Evolutionary conservation across 2,329 filamentous ascomycete genomes (phyloP), one percentile per base, ranked within the genome.

Genomic region (Calonectria ilicicola): DNA sequence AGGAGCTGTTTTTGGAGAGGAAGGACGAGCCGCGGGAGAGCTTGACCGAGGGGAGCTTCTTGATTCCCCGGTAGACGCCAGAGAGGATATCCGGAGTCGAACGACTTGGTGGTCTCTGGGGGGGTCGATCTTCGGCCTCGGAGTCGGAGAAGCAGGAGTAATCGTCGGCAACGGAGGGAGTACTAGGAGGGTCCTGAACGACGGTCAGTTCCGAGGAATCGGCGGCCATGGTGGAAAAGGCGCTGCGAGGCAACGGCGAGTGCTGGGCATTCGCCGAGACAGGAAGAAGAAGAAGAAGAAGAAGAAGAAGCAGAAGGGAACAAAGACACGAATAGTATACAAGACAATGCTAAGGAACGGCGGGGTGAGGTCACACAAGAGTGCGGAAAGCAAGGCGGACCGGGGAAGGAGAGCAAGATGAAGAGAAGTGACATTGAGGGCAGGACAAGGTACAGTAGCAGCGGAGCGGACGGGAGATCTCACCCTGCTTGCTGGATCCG

Each of bases 61-160:
- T 87, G 74, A 89, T 83, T 74, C 87, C 87, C 75, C 88, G 87
- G 78, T 89, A 89, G 75, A 89, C 87, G 76, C 87, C 87, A 56
- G 87, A 86, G 67, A 90, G 78, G 71, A 89, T 81, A 67, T 90
- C 87, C 73, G 87, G 84, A 26, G 86, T 76, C 77, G 79, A 80
- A 63, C 75, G 83, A 71, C 76, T 81, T 74, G 78, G 77, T 76
- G 79, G 73, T 62, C 73, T 65, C 46, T 71, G 72, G 51, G 51
- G 51, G 51, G 66, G 75, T 65, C 81, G 82, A 38, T 86, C 82
- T 75, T 89, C 87, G 75, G 82, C 79, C 69, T 87, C 84, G 71
- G 85, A 84, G 72, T 89, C 87, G 77, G 86, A 86, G 75, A 85
- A 83, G 68, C 82, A 83, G 68, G 84, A 84, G 75, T 80, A 76